A percentile compares a stretch with the other conserved stretches of the same genome.
These are phyloP conservation scores for Xylariaceae sp. DNA, from an alignment of 2,329 filamentous ascomycete species.

Conservation along the genomic window DNA sequence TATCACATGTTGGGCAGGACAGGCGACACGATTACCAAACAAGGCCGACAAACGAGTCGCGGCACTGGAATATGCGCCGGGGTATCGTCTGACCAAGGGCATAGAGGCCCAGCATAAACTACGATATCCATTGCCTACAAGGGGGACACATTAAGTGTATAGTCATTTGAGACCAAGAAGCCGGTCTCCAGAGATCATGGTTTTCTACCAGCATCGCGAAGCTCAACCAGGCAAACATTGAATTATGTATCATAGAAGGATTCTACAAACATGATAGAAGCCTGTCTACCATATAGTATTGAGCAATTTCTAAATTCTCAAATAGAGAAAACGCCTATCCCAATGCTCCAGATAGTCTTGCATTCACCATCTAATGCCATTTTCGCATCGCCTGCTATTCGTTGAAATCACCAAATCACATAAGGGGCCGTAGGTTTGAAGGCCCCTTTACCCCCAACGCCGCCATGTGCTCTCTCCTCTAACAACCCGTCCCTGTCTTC, in stretches of 20 bases:
- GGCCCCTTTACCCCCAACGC: constrained; percentile 17
- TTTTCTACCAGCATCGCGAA: not conserved
- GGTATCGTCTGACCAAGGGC: not conserved
- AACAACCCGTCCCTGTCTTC: constrained; percentile 3
- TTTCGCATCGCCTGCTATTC: constrained; percentile 14
- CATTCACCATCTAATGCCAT: constrained; percentile 14
- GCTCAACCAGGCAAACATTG: not conserved
- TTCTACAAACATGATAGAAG: not conserved
- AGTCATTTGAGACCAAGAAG: not conserved
- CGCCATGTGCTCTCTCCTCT: constrained; percentile 18
- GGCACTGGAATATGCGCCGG: not conserved
- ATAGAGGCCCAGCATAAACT: not conserved
- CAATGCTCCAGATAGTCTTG: constrained; percentile 20
- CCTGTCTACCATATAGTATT: constrained; percentile 1
- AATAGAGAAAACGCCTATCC: constrained; percentile 24
- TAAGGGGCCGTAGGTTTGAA: constrained; percentile 10
- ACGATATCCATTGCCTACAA: not conserved
- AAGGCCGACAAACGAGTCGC: not conserved
- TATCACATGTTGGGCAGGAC: not conserved
- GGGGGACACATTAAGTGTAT: not conserved
- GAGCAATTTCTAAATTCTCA: constrained; percentile 8
- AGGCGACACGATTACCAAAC: not conserved
- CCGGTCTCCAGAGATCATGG: not conserved
- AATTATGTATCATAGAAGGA: not conserved
- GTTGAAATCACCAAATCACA: constrained; percentile 12